Evolutionary conservation across 192 early-diverging fungal species (phyloP).

Genomic region (Linnemannia exigua): DNA sequence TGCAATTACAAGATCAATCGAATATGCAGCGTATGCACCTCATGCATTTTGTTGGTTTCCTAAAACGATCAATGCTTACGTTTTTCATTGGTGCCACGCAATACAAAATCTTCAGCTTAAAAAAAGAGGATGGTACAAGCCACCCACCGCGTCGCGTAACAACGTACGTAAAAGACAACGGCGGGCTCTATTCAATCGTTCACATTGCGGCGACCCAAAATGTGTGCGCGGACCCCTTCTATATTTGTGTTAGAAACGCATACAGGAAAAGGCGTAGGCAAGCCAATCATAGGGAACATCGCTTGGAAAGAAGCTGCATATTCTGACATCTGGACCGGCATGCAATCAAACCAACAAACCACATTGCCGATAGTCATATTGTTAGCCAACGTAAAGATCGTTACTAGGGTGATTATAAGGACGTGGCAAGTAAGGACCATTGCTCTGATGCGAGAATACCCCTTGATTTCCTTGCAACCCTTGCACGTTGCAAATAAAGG

Average conservation of each 20-base stretch:
- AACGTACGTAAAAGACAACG: background rate
- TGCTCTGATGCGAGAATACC: background rate
- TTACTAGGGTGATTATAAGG: background rate
- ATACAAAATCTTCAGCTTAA: background rate
- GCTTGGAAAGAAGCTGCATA: slow-evolving; percentile 7
- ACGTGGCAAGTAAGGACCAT: background rate
- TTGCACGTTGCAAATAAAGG: background rate
- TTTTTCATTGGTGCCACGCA: background rate
- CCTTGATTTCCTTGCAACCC: background rate
- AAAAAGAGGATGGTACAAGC: background rate
- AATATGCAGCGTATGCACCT: slow-evolving; percentile 13
- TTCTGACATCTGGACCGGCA: slow-evolving; percentile 9
- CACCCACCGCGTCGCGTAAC: background rate
- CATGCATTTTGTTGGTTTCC: slow-evolving; percentile 8
- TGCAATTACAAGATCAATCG: background rate
- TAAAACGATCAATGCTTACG: slow-evolving; percentile 12
- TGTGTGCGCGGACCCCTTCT: slow-evolving; percentile 9
- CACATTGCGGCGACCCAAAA: background rate
- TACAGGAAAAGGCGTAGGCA: slow-evolving; percentile 7
- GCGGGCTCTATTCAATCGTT: background rate
- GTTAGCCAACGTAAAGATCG: background rate
- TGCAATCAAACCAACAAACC: background rate
- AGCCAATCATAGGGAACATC: background rate
- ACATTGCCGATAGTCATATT: background rate
- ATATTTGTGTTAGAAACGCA: background rate